Base-by-base conservation (phyloP, 2,329 filamentous ascomycete genomes). In the Penicillium sclerotigenum region DNA sequence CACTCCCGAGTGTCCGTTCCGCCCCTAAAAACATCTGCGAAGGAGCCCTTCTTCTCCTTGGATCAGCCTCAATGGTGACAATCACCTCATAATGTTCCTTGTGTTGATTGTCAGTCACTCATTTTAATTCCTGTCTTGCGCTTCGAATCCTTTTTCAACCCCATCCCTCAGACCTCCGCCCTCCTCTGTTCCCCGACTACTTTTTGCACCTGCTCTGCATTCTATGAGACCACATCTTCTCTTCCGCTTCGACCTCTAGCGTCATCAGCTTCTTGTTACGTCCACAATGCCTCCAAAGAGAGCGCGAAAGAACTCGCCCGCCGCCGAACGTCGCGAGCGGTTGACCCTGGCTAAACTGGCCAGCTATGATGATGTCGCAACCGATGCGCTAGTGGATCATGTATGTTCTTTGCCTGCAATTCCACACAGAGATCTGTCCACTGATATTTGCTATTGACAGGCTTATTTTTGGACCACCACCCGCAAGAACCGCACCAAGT, bases 391-490 rank as follows among this genome's bases (percentile, higher is more conserved):
- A 51, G 87, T 99, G 59, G 94, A 99, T 76, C 91, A 93, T 78
- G 93, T 97, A 83, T 77, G 89, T 82, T 40, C 57, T 52, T 38
- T 54, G 46, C 42, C 40, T 36, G 40, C 56, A 47, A 28, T 61
- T 29, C 31, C 14, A 51, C 13, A 34, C 37, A 5, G 28, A 42
- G 8, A 20, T 18, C 10, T 47, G 26, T 24, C 55, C 52, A 52
- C 59, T 72, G 47, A 71, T 48, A 6, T 46, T 57, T 22, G 58
- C 65, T 59, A 34, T 52, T 41, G 18, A 48, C 63, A 97, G 93
- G 88, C 91, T 10, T 97, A 90, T 75, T 99, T 94, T 79, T 97
- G 94, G 93, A 93, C 93, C 6, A 89, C 85, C 4, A 96, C 97
- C 57, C 92, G 93, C 62, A 99, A 99, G 76, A 96, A 97, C 68